Percentiles rank a stretch among this genome's conserved stretches.
These are phyloP conservation scores for Rhizoclosmatium globosum DNA, from an alignment of 192 early-diverging fungal species.

Conservation along the genomic window DNA sequence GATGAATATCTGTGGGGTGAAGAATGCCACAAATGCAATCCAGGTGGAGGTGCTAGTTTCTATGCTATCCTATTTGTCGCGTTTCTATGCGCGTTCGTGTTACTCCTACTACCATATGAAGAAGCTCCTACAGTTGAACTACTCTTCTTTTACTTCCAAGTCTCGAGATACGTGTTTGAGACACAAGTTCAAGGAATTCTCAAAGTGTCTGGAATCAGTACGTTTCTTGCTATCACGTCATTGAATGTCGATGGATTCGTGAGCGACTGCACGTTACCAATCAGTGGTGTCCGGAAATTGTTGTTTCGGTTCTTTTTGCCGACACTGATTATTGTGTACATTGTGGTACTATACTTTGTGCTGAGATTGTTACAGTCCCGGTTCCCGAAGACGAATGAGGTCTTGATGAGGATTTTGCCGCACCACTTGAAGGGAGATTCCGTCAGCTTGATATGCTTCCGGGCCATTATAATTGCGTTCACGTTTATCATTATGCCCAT, in stretches of 20 bases:
- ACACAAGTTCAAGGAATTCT: background rate
- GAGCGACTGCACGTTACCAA: constrained; percentile 26
- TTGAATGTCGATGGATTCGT: constrained; percentile 38
- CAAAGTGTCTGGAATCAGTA: background rate
- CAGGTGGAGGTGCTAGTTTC: constrained; percentile 1
- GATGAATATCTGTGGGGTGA: constrained; percentile 10
- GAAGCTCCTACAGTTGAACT: constrained; percentile 36
- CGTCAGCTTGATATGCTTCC: constrained; percentile 29
- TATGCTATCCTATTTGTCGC: background rate
- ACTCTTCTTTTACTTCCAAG: constrained; percentile 42
- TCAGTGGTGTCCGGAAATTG: constrained; percentile 18
- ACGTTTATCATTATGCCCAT: constrained; percentile 38
- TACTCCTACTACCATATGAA: constrained; percentile 16
- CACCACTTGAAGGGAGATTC: constrained; percentile 31
- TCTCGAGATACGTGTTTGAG: constrained; percentile 25
- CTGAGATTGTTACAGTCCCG: background rate
- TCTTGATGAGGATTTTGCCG: background rate
- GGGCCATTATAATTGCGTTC: constrained; percentile 11
- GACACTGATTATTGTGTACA: constrained; percentile 12
- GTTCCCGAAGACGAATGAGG: background rate
- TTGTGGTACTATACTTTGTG: constrained; percentile 25
- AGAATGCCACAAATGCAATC: constrained; percentile 15
- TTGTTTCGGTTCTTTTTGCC: constrained; percentile 36
- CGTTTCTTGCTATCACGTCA: constrained; percentile 24
- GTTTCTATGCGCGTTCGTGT: background rate